Conservation (phyloP, 2,329 filamentous ascomycete species). For the Colletotrichum destructivum region DNA sequence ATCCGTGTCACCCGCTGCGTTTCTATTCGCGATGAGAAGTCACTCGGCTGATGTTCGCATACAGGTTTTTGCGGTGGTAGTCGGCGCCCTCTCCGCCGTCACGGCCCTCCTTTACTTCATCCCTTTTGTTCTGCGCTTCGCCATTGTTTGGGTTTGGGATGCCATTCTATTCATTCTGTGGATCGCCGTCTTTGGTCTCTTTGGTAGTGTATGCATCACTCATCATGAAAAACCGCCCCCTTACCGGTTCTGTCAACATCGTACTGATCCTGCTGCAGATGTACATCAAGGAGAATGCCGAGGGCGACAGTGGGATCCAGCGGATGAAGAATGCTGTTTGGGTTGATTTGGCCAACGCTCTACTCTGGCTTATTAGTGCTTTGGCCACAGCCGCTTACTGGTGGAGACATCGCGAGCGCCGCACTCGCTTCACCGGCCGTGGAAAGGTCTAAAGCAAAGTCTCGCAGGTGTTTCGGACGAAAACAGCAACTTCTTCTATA, state of each 20-base stretch:
- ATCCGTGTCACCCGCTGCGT: too few relatives aligned
- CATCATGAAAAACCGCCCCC: neutral
- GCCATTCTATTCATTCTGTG: slow-evolving; percentile 82
- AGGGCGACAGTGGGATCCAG: slow-evolving; percentile 74
- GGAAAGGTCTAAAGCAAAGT: slow-evolving; percentile 62
- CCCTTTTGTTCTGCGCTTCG: slow-evolving; percentile 70
- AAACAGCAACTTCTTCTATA: neutral
- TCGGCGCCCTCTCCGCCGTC: slow-evolving; percentile 75
- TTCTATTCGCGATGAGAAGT: neutral
- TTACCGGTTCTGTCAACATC: neutral
- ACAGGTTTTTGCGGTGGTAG: slow-evolving; percentile 80
- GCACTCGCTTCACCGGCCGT: slow-evolving; percentile 72
- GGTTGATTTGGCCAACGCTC: slow-evolving; percentile 81
- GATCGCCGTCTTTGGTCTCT: slow-evolving; percentile 86
- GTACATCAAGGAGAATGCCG: slow-evolving; percentile 79
- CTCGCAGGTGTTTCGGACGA: neutral
- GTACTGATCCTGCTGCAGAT: slow-evolving; percentile 56
- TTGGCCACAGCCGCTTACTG: slow-evolving; percentile 71
- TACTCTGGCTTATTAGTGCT: slow-evolving; percentile 81
- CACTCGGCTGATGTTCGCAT: neutral
- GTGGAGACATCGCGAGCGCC: slow-evolving; percentile 67
- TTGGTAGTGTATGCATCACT: slow-evolving; percentile 71
- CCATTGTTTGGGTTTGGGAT: slow-evolving; percentile 77
- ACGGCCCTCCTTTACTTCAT: slow-evolving; percentile 77
- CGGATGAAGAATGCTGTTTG: slow-evolving; percentile 92